phyloP scores from a whole-genome alignment of 768 basidiomycete species.

The Boletus rubroflammeus region DNA sequence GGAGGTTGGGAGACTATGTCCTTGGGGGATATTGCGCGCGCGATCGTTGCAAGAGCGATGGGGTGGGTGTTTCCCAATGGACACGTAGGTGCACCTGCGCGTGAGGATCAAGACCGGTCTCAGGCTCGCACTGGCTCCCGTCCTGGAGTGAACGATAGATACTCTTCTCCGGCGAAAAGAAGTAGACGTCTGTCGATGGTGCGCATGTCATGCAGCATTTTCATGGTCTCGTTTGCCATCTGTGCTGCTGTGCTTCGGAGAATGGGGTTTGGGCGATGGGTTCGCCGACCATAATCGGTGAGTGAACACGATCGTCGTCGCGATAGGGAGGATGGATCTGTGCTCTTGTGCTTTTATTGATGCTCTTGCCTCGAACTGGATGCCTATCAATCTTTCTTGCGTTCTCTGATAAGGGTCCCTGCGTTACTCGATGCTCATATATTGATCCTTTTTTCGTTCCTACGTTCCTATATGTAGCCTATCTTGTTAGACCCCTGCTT shows the following conservation, averaged over 20 bases:
- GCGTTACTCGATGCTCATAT: background rate
- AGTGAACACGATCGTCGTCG: background rate
- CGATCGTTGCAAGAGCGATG: conserved; percentile 15
- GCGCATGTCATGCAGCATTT: conserved; percentile 21
- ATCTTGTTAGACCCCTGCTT: background rate
- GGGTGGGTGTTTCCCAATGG: conserved; percentile 26
- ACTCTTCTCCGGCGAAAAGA: conserved; percentile 5
- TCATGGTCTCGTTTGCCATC: conserved; percentile 28
- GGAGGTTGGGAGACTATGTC: conserved; percentile 5
- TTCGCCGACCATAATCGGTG: conserved; percentile 19
- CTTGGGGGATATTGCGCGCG: conserved; percentile 10
- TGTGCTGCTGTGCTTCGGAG: conserved; percentile 27
- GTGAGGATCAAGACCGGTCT: background rate
- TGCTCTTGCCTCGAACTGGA: background rate
- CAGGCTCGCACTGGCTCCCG: background rate
- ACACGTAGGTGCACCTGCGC: background rate
- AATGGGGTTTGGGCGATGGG: conserved; percentile 23
- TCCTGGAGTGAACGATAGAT: background rate
- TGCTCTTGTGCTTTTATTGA: background rate
- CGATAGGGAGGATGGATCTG: background rate
- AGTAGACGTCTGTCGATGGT: background rate
- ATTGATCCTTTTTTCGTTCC: background rate
- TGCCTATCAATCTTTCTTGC: background rate
- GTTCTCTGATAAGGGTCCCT: background rate
- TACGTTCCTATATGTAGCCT: background rate